Evolutionary conservation across 1,284 basidiomycete genomes (phyloP).

Genomic region (Sporisorium scitamineum): DNA sequence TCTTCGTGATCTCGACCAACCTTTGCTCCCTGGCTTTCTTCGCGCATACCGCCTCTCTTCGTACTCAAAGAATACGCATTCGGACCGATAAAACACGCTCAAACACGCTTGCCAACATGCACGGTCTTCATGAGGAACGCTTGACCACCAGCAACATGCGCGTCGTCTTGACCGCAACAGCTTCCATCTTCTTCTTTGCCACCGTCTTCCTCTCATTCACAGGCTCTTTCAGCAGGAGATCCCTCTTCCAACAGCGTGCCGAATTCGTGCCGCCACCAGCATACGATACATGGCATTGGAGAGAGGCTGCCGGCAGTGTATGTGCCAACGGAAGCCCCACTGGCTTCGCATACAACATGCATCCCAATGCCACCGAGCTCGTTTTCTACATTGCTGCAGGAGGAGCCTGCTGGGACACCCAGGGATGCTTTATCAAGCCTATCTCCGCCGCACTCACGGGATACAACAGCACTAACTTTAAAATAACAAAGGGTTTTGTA

Average conservation of each 20-base stretch:
- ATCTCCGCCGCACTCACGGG: slow-evolving; percentile 21
- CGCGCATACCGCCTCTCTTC: neutral
- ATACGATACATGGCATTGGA: slow-evolving; percentile 36
- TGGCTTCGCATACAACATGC: slow-evolving; percentile 32
- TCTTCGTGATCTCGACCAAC: neutral
- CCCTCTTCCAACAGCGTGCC: neutral
- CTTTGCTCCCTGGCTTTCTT: neutral
- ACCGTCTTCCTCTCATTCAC: slow-evolving; percentile 2
- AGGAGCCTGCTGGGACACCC: slow-evolving; percentile 34
- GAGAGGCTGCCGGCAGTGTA: slow-evolving; percentile 12
- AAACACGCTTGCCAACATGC: neutral
- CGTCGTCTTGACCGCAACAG: neutral
- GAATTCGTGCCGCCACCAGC: slow-evolving; percentile 12
- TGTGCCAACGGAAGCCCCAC: slow-evolving; percentile 37
- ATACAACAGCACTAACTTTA: slow-evolving; percentile 23
- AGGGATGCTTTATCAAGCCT: slow-evolving; percentile 24
- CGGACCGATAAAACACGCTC: no score
- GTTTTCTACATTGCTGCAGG: slow-evolving; percentile 32
- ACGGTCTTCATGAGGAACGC: neutral
- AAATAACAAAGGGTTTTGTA: neutral
- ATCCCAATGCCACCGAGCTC: slow-evolving; percentile 22
- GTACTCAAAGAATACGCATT: neutral
- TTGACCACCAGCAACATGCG: neutral
- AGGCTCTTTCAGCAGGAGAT: neutral
- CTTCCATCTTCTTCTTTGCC: neutral